These are phyloP conservation scores for Phytophthora boehmeriae DNA, from an alignment of 352 stramenopile species.

Conservation along the genomic window DNA sequence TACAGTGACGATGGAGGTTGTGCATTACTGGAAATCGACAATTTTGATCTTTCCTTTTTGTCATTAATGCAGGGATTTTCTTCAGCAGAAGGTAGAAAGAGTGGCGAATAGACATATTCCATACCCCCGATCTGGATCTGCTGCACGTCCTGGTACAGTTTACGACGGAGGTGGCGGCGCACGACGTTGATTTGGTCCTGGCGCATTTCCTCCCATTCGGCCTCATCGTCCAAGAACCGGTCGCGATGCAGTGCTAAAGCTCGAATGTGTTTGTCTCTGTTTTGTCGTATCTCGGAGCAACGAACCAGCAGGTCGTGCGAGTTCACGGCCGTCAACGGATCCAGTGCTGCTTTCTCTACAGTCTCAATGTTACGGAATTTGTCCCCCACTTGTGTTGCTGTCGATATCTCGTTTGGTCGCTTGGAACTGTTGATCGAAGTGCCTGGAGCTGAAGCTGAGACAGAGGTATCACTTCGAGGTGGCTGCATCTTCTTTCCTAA, in stretches of 20 bases:
- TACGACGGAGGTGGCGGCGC: conserved; percentile 55
- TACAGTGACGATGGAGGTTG: too few relatives aligned
- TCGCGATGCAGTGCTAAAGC: conserved; percentile 51
- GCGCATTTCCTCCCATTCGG: conserved; percentile 66
- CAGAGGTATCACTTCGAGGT: neutral
- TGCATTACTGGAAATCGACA: too few relatives aligned
- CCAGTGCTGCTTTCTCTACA: conserved; percentile 56
- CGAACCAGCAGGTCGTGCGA: conserved; percentile 78
- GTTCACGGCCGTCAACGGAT: conserved; percentile 55
- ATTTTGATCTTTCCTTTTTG: too few relatives aligned
- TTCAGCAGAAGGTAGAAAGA: conserved; percentile 38
- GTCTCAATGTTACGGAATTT: conserved; percentile 67
- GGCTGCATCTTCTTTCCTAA: neutral
- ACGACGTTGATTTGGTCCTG: conserved; percentile 77
- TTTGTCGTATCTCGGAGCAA: conserved; percentile 66
- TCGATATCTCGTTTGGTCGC: conserved; percentile 3
- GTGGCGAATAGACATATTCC: conserved; percentile 68
- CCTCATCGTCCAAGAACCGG: conserved; percentile 59
- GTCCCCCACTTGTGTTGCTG: neutral
- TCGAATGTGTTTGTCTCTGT: conserved; percentile 50
- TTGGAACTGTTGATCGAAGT: conserved; percentile 5
- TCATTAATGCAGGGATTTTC: conserved; percentile 12
- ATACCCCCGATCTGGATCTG: conserved; percentile 69
- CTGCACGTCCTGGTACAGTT: conserved; percentile 60
- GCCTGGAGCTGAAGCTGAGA: neutral